Percentiles rank a stretch among this genome's conserved stretches.
Conservation (phyloP, 805 yeast genomes). For the Alloascoidea hylecoeti region DNA sequence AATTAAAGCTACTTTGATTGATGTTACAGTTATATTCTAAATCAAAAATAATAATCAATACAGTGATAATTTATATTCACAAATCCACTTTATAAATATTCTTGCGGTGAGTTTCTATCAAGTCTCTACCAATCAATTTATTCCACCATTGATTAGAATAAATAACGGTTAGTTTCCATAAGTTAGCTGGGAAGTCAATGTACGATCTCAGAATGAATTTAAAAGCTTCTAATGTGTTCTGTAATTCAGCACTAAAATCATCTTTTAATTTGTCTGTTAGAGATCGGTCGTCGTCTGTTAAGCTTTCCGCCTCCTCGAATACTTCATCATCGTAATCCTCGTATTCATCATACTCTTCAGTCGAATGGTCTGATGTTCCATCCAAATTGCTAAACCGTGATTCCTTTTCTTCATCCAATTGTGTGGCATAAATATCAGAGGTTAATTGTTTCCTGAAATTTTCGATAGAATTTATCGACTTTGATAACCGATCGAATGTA, state of each 20-base stretch:
- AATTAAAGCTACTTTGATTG: no score
- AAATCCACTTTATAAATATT: no score
- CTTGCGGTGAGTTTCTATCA: no score
- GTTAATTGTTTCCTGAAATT: constrained; percentile 30
- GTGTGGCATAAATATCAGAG: background rate
- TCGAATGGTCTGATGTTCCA: constrained; percentile 6
- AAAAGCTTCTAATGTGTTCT: constrained; percentile 43
- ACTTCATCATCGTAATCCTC: constrained; percentile 12
- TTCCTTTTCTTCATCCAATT: background rate
- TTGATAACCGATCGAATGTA: constrained; percentile 85
- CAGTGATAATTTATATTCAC: no score
- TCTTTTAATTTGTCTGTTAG: constrained; percentile 15
- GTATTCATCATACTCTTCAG: constrained; percentile 8
- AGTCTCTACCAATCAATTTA: constrained; percentile 52
- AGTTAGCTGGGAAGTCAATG: constrained; percentile 48
- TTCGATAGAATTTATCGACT: constrained; percentile 63
- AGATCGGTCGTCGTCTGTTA: constrained; percentile 4
- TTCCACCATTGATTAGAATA: constrained; percentile 55
- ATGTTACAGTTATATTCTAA: no score
- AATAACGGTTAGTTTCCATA: constrained; percentile 34
- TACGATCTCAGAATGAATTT: constrained; percentile 56
- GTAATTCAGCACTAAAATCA: constrained; percentile 35
- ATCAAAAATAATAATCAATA: no score
- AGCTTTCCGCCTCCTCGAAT: constrained; percentile 2
- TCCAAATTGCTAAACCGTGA: constrained; percentile 1